Evolutionary conservation across 1,139 yeast genomes (phyloP).

Genomic region (Nakaseomyces bracarensis): DNA sequence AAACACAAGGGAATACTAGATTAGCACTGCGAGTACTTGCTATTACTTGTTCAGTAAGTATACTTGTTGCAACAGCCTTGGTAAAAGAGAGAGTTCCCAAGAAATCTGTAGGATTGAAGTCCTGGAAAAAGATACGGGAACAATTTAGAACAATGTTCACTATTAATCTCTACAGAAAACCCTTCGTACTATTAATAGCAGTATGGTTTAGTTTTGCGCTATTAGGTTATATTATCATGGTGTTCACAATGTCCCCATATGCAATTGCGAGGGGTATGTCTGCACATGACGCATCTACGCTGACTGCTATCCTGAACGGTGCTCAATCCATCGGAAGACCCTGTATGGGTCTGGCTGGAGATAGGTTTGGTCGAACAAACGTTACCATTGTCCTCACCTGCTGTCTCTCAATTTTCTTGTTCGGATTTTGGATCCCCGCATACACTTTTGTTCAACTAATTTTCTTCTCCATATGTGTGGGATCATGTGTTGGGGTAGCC

Average conservation of each 20-base stretch:
- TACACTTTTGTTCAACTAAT: constrained; percentile 43
- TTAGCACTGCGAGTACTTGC: constrained; percentile 65
- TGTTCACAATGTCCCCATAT: constrained; percentile 56
- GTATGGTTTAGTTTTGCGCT: constrained; percentile 51
- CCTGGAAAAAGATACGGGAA: constrained; percentile 13
- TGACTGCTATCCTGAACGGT: constrained; percentile 56
- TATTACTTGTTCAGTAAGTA: constrained; percentile 35
- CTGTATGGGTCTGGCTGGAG: constrained; percentile 48
- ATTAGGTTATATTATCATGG: constrained; percentile 50
- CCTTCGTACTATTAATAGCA: constrained; percentile 32
- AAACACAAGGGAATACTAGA: constrained; percentile 47
- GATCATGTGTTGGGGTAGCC: constrained; percentile 52
- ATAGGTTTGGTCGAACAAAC: constrained; percentile 51
- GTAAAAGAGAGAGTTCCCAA: constrained; percentile 41
- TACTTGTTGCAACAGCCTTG: constrained; percentile 36
- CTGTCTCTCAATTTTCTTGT: constrained; percentile 28
- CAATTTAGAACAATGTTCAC: constrained; percentile 12
- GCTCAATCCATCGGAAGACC: constrained; percentile 66
- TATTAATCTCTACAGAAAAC: constrained; percentile 14
- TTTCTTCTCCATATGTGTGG: constrained; percentile 46
- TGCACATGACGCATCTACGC: constrained; percentile 46
- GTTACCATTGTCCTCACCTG: constrained; percentile 34
- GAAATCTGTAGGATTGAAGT: constrained; percentile 26
- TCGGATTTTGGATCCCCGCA: constrained; percentile 42
- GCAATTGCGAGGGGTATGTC: constrained; percentile 53